Conservation (phyloP, 2,329 filamentous ascomycete species). For the Calonectria naviculata region DNA sequence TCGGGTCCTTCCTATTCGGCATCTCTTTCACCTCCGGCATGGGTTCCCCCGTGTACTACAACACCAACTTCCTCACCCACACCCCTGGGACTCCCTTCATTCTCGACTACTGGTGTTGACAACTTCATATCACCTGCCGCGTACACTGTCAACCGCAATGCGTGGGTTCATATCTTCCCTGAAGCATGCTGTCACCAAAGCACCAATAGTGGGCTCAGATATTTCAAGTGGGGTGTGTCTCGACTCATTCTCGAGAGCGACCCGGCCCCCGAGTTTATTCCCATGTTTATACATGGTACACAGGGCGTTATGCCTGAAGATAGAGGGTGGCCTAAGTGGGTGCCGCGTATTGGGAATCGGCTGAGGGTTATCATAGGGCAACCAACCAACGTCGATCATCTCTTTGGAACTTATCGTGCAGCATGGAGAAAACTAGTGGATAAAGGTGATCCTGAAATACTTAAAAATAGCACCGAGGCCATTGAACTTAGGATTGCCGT, state of each 20-base stretch:
- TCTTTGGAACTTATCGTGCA: slow-evolving; percentile 81
- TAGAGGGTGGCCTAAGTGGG: slow-evolving; percentile 80
- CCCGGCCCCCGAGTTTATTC: slow-evolving; percentile 87
- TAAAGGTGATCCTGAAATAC: slow-evolving; percentile 58
- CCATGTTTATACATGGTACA: slow-evolving; percentile 94
- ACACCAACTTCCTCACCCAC: slow-evolving; percentile 10
- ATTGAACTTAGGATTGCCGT: slow-evolving; percentile 79
- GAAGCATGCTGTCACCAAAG: slow-evolving; percentile 96
- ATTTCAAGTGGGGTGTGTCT: slow-evolving; percentile 98
- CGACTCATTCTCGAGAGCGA: slow-evolving; percentile 91
- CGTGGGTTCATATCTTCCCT: slow-evolving; percentile 96
- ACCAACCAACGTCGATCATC: slow-evolving; percentile 75
- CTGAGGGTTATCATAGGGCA: slow-evolving; percentile 84
- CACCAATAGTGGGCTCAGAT: slow-evolving; percentile 81
- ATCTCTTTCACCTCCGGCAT: slow-evolving; percentile 19
- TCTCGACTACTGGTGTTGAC: slow-evolving; percentile 75
- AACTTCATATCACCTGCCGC: slow-evolving; percentile 77
- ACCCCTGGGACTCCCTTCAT: slow-evolving; percentile 54
- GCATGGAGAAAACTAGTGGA: slow-evolving; percentile 77
- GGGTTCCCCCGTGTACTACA: slow-evolving; percentile 32
- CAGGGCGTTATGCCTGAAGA: slow-evolving; percentile 90
- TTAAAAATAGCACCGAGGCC: slow-evolving; percentile 68
- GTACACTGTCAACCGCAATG: slow-evolving; percentile 75
- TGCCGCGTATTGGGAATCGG: slow-evolving; percentile 79
- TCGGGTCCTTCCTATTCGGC: slow-evolving; percentile 59